Base-by-base conservation (phyloP, 805 yeast species). In the Metschnikowia kunwiensis region DNA sequence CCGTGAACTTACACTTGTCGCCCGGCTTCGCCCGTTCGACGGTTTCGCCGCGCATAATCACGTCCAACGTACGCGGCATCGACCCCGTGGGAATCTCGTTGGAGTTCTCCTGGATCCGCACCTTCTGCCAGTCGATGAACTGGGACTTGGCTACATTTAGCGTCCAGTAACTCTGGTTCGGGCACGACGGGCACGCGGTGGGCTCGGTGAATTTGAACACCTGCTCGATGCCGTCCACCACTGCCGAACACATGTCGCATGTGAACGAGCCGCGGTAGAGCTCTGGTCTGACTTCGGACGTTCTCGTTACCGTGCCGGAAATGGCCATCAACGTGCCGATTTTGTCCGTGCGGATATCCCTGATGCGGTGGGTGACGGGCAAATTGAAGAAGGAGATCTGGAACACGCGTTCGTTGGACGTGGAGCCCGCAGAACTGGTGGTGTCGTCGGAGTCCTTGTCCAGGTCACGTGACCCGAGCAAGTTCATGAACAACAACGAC, bases 21-120 rank as follows among this genome's bases (percentile, higher is more conserved):
- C 98, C 98, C 1, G 98, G 97, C 61, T 91, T 93, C 3, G 97
- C 97, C 47, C 88, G 74, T 57, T 91, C 98, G 7, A 93, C 97
- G 36, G 87, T 74, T 49, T 91, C 97, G 34, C 97, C 97, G 51
- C 98, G 74, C 40, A 91, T 64, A 34, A 91, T 84, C 16, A 91
- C 91, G 58, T 91, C 98, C 53, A 91, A 62, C 1, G 96, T 91
- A 59, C 98, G 78, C 17, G 98, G 98, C 98, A 91, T 91, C 3
- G 97, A 88, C 19, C 98, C 98, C 0, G 96, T 87, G 18, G 98
- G 98, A 39, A 91, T 91, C 61, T 91, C 97, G 50, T 73, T 84
- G n/a, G 97, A 81, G 54, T 91, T 93, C 56, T 91, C 98, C 59
- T 91, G 98, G 47, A 91, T 84, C 51, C 97, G 77, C 17, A 88